Percentiles rank a stretch among this genome's conserved stretches.
Conservation (phyloP, 2,329 filamentous ascomycete species). For the Fusarium torreyae region DNA sequence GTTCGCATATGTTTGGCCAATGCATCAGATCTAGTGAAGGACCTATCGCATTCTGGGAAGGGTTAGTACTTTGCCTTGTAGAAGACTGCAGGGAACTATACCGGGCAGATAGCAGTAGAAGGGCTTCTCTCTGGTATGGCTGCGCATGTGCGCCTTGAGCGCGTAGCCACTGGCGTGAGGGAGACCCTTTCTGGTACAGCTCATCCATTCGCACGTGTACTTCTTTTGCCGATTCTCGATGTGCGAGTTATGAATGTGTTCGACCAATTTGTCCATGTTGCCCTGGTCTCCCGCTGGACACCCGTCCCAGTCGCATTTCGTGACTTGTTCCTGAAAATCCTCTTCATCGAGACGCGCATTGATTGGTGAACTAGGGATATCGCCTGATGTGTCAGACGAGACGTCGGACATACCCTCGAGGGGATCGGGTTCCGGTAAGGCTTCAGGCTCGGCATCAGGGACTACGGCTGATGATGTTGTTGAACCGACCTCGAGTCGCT, state of each 20-base stretch:
- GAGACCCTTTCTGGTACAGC: slow-evolving; percentile 89
- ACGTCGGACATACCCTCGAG: slow-evolving; percentile 78
- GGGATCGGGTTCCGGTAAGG: slow-evolving; percentile 65
- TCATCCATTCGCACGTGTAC: slow-evolving; percentile 98
- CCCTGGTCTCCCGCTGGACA: slow-evolving; percentile 79
- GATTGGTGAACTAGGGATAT: slow-evolving; percentile 80
- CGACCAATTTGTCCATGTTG: slow-evolving; percentile 86
- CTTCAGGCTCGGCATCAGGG: slow-evolving; percentile 61
- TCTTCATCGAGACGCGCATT: slow-evolving; percentile 80
- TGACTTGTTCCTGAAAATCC: slow-evolving; percentile 83
- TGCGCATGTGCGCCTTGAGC: slow-evolving; percentile 96
- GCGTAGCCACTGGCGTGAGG: slow-evolving; percentile 96
- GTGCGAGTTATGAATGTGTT: slow-evolving; percentile 92
- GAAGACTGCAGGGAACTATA: slow-evolving; percentile 60
- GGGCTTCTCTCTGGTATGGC: slow-evolving; percentile 97
- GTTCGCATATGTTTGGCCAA: slow-evolving; percentile 99
- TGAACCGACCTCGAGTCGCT: slow-evolving; percentile 62
- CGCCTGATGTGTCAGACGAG: slow-evolving; percentile 91
- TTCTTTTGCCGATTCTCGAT: slow-evolving; percentile 95
- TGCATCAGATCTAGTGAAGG: slow-evolving; percentile 95
- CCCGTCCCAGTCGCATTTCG: slow-evolving; percentile 83
- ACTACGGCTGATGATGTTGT: slow-evolving; percentile 62
- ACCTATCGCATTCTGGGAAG: slow-evolving; percentile 89
- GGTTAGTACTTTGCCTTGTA: slow-evolving; percentile 26
- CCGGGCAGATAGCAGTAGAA: slow-evolving; percentile 97